Evolutionary conservation across 495 filamentous ascomycete genomes (phyloP), one percentile per base, ranked within the genome.

Genomic region (Neurospora sp.): DNA sequence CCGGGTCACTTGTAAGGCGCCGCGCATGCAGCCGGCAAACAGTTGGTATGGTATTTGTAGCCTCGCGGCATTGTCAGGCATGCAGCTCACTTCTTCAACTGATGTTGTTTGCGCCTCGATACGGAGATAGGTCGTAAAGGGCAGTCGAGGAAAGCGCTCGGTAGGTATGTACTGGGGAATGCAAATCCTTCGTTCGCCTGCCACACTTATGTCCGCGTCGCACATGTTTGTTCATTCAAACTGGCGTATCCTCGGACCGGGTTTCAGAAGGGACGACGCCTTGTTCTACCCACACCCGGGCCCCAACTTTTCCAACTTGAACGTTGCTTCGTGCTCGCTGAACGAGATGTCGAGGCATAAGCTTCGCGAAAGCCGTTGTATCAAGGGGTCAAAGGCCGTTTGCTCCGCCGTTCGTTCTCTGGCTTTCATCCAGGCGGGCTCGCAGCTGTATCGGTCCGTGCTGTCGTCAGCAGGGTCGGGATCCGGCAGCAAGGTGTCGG

Each of bases 241-340:
- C 22, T 61, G 53, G 47, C 47, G 47, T 16, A 59, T 31, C 47
- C 5, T 59, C 47, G 47, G 45, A 39, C 31, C 47, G 45, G 37
- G 73, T 74, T 71, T 74, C 73, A 74, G 35, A 39, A 53, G 41
- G 39, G 27, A 65, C 70, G n/a, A 37, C 20, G 41, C 69, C 39
- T 31, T 40, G 71, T 59, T 74, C 39, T 40, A 22, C 40, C 8
- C 71, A 74, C 70, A 69, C 73, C 45, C n/a, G 4, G 8, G 4
- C n/a, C 20, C 45, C 45, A 20, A 9, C 18, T 45, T 45, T 45
- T n/a, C 42, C 42, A 44, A 53, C 3, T 12, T 27, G n/a, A 53
- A 53, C 20, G 9, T 53, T 53, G 45, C 27, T 31, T 61, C 53
- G 10, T 61, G 53, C 53, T 31, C 22, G 53, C 5, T 35, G 22